Conservation (phyloP, 768 basidiomycete species). For the Boletellus sp. region DNA sequence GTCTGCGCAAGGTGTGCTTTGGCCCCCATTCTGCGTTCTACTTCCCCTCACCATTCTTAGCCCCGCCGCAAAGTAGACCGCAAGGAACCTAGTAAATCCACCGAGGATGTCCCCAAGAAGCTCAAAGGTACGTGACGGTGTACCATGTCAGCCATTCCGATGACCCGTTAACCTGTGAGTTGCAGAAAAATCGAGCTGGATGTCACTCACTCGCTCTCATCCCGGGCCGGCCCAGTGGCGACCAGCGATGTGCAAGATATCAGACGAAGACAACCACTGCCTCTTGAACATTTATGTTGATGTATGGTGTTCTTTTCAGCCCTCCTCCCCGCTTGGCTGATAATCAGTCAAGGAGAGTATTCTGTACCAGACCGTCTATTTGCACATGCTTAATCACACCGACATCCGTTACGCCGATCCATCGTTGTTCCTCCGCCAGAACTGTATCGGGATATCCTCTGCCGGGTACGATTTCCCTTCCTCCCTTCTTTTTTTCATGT, state of each 20-base stretch:
- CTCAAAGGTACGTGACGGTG: conserved; percentile 54
- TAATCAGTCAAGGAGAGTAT: conserved; percentile 53
- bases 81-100: conserved; percentile 36
- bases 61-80: conserved; percentile 59
- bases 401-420: conserved; percentile 76
- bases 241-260: conserved; percentile 64
- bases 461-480: conserved; percentile 42
- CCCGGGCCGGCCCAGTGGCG: conserved; percentile 64
- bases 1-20: conserved; percentile 54
- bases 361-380: conserved; percentile 67
- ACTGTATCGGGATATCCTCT: conserved; percentile 71
- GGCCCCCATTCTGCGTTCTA: not conserved
- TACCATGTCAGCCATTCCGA: not conserved
- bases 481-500: conserved; percentile 3
- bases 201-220: conserved; percentile 51
- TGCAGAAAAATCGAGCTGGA: conserved; percentile 72
- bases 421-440: conserved; percentile 72
- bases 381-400: conserved; percentile 71
- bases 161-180: not conserved
- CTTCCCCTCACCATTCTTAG: conserved; percentile 27
- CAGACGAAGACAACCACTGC: conserved; percentile 64
- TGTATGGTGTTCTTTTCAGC: conserved; percentile 38
- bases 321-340: conserved; percentile 8
- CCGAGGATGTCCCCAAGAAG: conserved; percentile 48
- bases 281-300: conserved; percentile 73